Evolutionary conservation across 2,329 filamentous ascomycete genomes (phyloP).

Genomic region (Fusarium torreyae): DNA sequence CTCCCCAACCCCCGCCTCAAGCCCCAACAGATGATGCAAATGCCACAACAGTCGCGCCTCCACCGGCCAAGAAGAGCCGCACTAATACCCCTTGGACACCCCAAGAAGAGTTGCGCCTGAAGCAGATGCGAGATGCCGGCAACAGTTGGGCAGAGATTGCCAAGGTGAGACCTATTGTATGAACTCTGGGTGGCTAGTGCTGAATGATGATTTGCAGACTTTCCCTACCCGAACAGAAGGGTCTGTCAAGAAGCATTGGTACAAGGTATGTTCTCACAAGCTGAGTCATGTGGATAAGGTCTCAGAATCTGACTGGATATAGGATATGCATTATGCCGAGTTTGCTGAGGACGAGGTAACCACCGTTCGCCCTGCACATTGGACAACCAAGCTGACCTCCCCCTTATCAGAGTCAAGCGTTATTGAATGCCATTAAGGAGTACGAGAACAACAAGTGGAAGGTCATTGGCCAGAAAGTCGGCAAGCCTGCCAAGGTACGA

Average conservation of each 20-base stretch:
- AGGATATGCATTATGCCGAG: conserved; percentile 99
- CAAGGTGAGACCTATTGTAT: conserved; percentile 78
- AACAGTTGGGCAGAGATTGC: conserved; percentile 99
- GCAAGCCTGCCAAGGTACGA: conserved; percentile 89
- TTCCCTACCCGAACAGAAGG: conserved; percentile 96
- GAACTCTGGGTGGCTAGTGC: conserved; percentile 8
- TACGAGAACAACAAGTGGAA: conserved; percentile 99
- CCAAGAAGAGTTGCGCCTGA: conserved; percentile 90
- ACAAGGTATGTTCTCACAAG: conserved; percentile 77
- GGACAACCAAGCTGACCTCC: conserved; percentile 40
- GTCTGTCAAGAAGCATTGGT: conserved; percentile 99
- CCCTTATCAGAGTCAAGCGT: conserved; percentile 74
- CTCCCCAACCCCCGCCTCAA: conserved; percentile 50
- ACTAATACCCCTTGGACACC: conserved; percentile 99
- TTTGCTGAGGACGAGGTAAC: conserved; percentile 96
- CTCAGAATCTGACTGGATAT: conserved; percentile 26
- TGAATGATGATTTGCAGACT: conserved; percentile 69
- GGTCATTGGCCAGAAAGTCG: conserved; percentile 94
- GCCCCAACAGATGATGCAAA: conserved; percentile 52
- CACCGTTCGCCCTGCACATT: conserved; percentile 42
- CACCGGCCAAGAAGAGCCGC: conserved; percentile 88
- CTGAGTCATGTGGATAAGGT: background rate
- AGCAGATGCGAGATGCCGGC: conserved; percentile 93
- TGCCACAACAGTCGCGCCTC: conserved; percentile 57
- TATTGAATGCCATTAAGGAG: conserved; percentile 96